Conservation (phyloP, 805 yeast species). For the Ogataea sp. region DNA sequence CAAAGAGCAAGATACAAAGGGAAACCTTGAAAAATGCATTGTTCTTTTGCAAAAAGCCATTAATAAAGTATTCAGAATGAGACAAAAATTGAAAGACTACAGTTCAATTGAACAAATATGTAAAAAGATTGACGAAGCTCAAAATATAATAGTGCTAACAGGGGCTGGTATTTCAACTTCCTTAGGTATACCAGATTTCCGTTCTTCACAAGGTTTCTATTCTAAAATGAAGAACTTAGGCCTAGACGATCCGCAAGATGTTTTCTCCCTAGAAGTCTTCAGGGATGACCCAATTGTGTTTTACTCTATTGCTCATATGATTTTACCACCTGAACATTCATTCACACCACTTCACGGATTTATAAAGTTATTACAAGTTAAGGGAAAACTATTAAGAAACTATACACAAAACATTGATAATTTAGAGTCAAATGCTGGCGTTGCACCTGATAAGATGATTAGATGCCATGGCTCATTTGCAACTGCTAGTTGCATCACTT, state of each 20-base stretch:
- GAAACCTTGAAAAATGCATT: constrained; percentile 24
- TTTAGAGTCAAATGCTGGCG: constrained; percentile 74
- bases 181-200: constrained; percentile 85
- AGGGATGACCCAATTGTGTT: constrained; percentile 70
- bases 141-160: constrained; percentile 64
- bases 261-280: constrained; percentile 69
- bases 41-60: constrained; percentile 55
- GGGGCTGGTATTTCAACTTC: constrained; percentile 94
- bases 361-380: constrained; percentile 63
- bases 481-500: constrained; percentile 74
- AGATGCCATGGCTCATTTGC: constrained; percentile 96
- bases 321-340: constrained; percentile 62
- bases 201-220: constrained; percentile 84
- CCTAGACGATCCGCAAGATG: constrained; percentile 83
- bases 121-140: constrained; percentile 42
- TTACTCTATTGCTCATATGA: constrained; percentile 79
- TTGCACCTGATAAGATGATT: constrained; percentile 54
- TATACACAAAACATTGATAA: constrained; percentile 92
- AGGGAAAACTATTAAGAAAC: constrained; percentile 69
- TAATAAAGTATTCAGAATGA: constrained; percentile 47
- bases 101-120: constrained; percentile 52
- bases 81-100: constrained; percentile 47
- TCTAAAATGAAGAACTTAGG: constrained; percentile 60
- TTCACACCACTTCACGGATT: constrained; percentile 79
- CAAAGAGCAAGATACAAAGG: neutral